Evolutionary conservation across 1,284 basidiomycete species (phyloP), one percentile per base, ranked within the genome.

Genomic region (Rhodofomes roseus): DNA sequence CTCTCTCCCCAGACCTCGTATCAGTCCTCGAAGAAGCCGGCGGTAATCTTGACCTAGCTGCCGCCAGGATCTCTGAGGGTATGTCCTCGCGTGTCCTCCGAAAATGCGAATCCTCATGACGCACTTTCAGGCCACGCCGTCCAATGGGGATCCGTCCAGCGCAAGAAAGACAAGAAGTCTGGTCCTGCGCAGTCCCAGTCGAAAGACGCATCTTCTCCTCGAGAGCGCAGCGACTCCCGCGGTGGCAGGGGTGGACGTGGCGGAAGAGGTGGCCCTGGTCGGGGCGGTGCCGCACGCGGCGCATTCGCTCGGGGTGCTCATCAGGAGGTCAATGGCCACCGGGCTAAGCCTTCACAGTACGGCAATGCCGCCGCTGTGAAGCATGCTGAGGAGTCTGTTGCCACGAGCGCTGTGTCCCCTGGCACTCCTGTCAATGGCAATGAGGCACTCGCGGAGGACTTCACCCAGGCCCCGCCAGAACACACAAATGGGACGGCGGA

Each of bases 121-220:
- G 31, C 8, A 4, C 51, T 29, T 9, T 23, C 70, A 94, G 93
- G 93, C 68, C 82, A 82, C 65, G 89, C 82, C 48, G 84, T 89
- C 72, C 92, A 92, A 74, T 96, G 93, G 91, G 92, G 86, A 50
- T 86, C 90, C 52, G 93, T 95, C 64, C 87, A 86, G 66, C 86
- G 85, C 73, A 95, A 95, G 84, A 95, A 93, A 79, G 88, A 92
- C 72, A 93, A 93, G 80, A 91, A 90, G 67, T 44, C 73, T 1
- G 58, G 66, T 64, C 60, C 60, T 66, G 64, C 67, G 75, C 75
- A 62, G 22, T 64, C 67, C 64, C 78, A 67, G 60, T 68, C 81
- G 43, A 88, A 85, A 73, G 81, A 86, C 29, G 76, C 81, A 3
- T 66, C 74, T 64, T 54, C 63, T 55, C 62, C 67, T 54, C 72